phyloP scores from a whole-genome alignment of 2,329 filamentous ascomycete species.

The Rutstroemia sp. region DNA sequence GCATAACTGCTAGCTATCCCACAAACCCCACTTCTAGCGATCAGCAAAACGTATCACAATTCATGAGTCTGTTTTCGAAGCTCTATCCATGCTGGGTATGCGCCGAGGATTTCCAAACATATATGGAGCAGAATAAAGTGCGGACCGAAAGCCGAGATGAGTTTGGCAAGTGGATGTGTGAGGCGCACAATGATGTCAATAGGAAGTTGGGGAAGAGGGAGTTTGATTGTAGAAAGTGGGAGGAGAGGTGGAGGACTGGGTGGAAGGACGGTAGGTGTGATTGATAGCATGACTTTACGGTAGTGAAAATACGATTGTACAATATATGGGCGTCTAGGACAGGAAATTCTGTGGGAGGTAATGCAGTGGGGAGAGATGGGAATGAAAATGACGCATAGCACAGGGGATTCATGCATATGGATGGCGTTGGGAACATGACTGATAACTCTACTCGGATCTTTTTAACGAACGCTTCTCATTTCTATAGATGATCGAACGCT shows the following conservation, averaged over 20 bases:
- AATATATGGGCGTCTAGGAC: no score
- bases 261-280: slow-evolving; percentile 64
- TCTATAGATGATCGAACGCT: no score
- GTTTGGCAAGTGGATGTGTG: slow-evolving; percentile 77
- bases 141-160: slow-evolving; percentile 52
- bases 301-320: neutral
- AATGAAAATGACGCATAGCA: no score
- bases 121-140: slow-evolving; percentile 62
- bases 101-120: slow-evolving; percentile 81
- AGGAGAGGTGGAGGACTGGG: slow-evolving; percentile 90
- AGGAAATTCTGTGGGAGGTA: no score
- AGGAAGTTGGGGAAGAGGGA: slow-evolving; percentile 80
- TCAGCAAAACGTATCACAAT: slow-evolving; percentile 69
- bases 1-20: slow-evolving; percentile 83
- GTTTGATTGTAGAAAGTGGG: slow-evolving; percentile 88
- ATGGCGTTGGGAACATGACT: no score
- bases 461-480: no score
- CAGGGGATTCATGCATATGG: no score
- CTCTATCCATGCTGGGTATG: slow-evolving; percentile 96
- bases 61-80: slow-evolving; percentile 73
- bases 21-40: slow-evolving; percentile 56
- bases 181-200: slow-evolving; percentile 83
- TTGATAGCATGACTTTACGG: neutral
- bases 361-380: no score
- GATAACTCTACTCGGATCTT: no score